Percentiles rank a stretch among this genome's conserved stretches.
Conservation (phyloP, 306 rosid genomes). For the Comarum palustre region DNA sequence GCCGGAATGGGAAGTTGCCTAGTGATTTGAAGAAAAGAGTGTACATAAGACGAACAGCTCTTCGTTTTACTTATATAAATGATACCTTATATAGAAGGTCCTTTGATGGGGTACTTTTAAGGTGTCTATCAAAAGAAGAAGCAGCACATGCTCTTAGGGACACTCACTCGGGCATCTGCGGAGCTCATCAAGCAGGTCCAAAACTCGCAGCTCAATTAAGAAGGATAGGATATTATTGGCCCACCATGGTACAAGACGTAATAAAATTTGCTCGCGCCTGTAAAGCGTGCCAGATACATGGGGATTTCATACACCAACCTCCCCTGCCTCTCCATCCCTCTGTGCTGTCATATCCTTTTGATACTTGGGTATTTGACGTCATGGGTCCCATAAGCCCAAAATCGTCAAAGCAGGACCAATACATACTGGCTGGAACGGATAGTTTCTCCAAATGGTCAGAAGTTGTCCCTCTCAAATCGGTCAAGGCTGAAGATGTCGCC, state of each 20-base stretch:
- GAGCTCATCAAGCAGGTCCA: too few species aligned
- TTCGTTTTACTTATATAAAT: neutral
- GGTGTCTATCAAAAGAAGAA: neutral
- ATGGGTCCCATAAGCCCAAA: too few species aligned
- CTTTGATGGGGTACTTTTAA: neutral
- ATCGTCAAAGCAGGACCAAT: too few species aligned
- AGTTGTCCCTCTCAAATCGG: too few species aligned
- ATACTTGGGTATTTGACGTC: too few species aligned
- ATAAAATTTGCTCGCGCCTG: neutral
- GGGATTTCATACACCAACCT: neutral
- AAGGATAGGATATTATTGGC: neutral
- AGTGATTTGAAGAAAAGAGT: neutral
- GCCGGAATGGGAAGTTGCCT: neutral
- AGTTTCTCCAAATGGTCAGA: too few species aligned
- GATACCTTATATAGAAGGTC: neutral
- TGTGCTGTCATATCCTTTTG: too few species aligned
- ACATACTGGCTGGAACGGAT: too few species aligned
- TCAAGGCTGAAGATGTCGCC: too few species aligned
- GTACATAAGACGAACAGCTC: neutral
- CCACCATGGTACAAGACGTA: neutral
- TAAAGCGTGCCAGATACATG: neutral
- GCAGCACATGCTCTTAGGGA: neutral
- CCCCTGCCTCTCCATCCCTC: neutral
- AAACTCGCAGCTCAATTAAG: neutral
- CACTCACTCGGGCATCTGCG: too few species aligned